A percentile compares a stretch with the other conserved stretches of the same genome.
Conservation (phyloP, 768 basidiomycete genomes). For the Tylopilus cervinicoccineus region DNA sequence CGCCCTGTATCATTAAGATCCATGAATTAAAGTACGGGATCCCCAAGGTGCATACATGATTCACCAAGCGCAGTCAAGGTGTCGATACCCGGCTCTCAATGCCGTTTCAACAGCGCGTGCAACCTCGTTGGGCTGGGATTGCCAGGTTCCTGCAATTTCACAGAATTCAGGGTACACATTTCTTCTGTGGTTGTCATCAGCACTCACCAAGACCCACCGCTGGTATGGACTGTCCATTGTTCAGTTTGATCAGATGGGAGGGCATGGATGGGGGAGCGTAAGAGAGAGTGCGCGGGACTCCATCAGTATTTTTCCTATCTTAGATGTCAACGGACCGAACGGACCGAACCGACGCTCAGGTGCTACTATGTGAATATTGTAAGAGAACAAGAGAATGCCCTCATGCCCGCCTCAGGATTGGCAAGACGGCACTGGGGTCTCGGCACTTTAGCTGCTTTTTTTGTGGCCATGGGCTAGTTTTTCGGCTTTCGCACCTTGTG, state of each 20-base stretch:
- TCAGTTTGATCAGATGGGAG: conserved; percentile 52
- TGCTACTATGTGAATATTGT: background rate
- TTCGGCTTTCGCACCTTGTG: background rate
- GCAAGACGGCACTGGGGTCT: background rate
- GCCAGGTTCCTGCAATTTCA: conserved; percentile 65
- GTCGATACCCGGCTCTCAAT: conserved; percentile 74
- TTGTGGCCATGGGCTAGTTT: background rate
- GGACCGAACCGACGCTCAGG: conserved; percentile 13
- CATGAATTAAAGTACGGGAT: conserved; percentile 19
- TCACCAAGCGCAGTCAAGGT: conserved; percentile 66
- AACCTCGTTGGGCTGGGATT: conserved; percentile 71
- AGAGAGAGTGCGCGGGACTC: conserved; percentile 1
- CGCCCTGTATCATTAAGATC: conserved; percentile 34
- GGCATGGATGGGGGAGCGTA: conserved; percentile 25
- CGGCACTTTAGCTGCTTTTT: background rate
- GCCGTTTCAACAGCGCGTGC: conserved; percentile 68
- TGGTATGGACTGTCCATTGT: conserved; percentile 55
- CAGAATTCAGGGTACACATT: background rate
- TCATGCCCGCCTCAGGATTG: background rate
- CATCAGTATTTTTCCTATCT: background rate
- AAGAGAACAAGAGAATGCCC: background rate
- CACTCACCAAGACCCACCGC: conserved; percentile 56
- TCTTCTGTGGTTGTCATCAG: too few relatives aligned
- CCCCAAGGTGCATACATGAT: conserved; percentile 5
- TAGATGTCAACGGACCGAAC: conserved; percentile 15